phyloP scores from a whole-genome alignment of 2,329 filamentous ascomycete genomes.

The Fusarium nanum region DNA sequence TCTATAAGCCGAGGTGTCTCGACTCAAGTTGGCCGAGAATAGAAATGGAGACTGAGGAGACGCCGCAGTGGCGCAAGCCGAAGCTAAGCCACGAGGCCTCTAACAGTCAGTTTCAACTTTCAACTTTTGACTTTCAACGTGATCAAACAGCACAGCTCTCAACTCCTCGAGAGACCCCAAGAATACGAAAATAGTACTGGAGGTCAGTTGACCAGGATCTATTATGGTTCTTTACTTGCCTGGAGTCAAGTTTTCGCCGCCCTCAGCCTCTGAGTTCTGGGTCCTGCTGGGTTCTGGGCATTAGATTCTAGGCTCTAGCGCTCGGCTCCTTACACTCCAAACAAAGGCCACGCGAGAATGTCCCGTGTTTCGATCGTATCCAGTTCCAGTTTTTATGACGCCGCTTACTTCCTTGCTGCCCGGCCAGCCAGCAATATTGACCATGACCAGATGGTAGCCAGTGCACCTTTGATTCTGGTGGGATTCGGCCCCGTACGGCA shows the following conservation, averaged over 20 bases:
- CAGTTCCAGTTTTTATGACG: slow-evolving; percentile 23
- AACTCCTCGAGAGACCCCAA: background rate
- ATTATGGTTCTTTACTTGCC: background rate
- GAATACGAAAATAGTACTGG: background rate
- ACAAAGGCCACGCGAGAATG: slow-evolving; percentile 41
- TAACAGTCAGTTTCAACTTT: slow-evolving; percentile 13
- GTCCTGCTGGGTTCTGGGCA: background rate
- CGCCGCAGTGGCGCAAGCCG: slow-evolving; percentile 30
- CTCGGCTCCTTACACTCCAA: slow-evolving; percentile 16
- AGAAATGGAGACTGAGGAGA: slow-evolving; percentile 10
- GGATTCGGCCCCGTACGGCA: slow-evolving; percentile 1
- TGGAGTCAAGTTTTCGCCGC: background rate
- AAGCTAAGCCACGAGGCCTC: slow-evolving; percentile 28
- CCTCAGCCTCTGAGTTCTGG: background rate
- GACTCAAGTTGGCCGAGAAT: slow-evolving; percentile 10
- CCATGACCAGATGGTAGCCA: slow-evolving; percentile 32
- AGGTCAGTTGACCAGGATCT: background rate
- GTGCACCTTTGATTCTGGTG: slow-evolving; percentile 20
- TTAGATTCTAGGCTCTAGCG: background rate
- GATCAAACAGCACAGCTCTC: slow-evolving; percentile 7
- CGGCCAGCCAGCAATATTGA: slow-evolving; percentile 24
- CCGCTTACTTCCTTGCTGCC: slow-evolving; percentile 23
- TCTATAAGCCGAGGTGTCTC: background rate
- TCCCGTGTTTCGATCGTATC: slow-evolving; percentile 34
- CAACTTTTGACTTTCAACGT: slow-evolving; percentile 12